Evolutionary conservation across 1,284 basidiomycete genomes (phyloP).

Genomic region (Phlebopus sp.): DNA sequence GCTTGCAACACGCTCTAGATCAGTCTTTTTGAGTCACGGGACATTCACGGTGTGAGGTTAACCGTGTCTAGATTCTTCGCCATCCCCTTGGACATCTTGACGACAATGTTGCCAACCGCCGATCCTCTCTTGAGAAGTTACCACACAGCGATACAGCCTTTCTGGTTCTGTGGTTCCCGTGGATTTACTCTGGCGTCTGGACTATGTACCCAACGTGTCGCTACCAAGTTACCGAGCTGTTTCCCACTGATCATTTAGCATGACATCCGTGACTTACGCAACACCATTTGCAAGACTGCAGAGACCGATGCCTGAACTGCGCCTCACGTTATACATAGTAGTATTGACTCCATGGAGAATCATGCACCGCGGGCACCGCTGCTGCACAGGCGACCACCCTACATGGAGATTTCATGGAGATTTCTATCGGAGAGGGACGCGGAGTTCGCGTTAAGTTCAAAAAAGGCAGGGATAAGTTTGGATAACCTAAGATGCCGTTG

Average conservation of each 20-base stretch:
- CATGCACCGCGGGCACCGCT: not conserved
- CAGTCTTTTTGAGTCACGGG: too few species aligned
- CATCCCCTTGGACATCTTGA: too few species aligned
- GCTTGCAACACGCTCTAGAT: too few species aligned
- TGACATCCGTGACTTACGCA: not conserved
- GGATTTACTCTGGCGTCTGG: too few species aligned
- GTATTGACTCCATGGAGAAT: not conserved
- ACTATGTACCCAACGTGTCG: not conserved
- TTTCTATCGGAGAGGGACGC: not conserved
- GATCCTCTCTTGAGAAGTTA: too few species aligned
- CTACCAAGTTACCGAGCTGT: not conserved
- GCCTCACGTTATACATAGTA: not conserved
- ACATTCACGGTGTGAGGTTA: too few species aligned
- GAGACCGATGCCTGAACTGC: not conserved
- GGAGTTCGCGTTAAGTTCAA: slow-evolving; percentile 17
- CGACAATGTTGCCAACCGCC: too few species aligned
- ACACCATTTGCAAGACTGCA: not conserved
- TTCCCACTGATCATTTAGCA: not conserved
- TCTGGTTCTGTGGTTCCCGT: too few species aligned
- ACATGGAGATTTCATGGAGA: not conserved
- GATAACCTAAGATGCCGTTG: slow-evolving; percentile 10
- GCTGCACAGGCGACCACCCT: not conserved
- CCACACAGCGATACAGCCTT: too few species aligned
- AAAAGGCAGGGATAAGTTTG: slow-evolving; percentile 8
- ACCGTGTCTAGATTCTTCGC: too few species aligned